A percentile compares a stretch with the other conserved stretches of the same genome.
Conservation (phyloP, 139 green algal genomes). For the Desmodesmus armatus region DNA sequence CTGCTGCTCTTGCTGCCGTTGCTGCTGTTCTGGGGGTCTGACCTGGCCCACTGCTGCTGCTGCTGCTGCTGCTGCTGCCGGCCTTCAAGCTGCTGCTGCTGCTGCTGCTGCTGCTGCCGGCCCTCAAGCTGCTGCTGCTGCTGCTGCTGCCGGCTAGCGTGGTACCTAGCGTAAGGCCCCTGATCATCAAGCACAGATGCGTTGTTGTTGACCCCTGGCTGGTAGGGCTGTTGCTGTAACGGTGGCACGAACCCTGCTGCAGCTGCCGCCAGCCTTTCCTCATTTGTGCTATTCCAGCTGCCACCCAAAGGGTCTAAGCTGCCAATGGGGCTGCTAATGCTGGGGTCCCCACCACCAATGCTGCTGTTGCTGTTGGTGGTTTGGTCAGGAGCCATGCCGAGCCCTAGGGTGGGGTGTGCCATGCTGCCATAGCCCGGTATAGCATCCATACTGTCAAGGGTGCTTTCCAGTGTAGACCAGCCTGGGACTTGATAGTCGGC, state of each 20-base stretch:
- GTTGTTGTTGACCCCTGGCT: too few relatives aligned
- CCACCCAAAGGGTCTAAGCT: neutral
- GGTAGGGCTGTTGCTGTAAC: too few relatives aligned
- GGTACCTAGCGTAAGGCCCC: too few relatives aligned
- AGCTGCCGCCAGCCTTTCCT: too few relatives aligned
- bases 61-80: neutral
- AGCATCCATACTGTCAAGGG: slow-evolving; percentile 4
- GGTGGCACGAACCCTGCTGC: too few relatives aligned
- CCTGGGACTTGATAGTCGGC: neutral
- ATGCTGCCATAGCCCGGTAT: neutral
- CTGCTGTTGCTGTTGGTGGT: neutral
- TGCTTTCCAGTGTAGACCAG: neutral
- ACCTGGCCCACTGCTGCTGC: neutral
- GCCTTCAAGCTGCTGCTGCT: neutral
- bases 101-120: neutral
- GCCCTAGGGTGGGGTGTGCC: too few relatives aligned
- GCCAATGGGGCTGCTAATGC: neutral
- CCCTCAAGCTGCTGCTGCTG: too few relatives aligned
- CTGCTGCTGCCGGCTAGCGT: neutral
- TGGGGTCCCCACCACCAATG: neutral
- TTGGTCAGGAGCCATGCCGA: neutral
- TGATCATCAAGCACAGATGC: too few relatives aligned
- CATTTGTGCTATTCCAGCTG: too few relatives aligned
- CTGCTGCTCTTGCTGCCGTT: neutral
- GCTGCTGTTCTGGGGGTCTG: neutral